Percentiles rank a stretch among this genome's conserved stretches.
Conservation (phyloP, 2,329 filamentous ascomycete genomes). For the Lojkania enalia region DNA sequence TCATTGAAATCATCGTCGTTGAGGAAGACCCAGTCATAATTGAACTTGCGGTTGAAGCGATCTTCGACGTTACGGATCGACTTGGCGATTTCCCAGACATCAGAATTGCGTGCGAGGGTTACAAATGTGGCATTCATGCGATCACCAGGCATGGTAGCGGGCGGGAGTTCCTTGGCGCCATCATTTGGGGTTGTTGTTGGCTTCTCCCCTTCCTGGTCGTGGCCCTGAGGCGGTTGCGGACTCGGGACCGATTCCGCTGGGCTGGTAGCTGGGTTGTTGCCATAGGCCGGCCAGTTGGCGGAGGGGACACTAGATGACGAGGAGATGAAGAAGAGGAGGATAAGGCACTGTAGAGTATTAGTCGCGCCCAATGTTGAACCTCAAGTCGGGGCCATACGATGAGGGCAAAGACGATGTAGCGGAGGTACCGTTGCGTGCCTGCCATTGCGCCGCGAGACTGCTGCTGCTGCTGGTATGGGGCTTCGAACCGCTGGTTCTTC, state of each 20-base stretch:
- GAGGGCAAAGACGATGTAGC: constrained; percentile 76
- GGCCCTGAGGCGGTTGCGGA: constrained; percentile 19
- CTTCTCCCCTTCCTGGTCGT: constrained; percentile 14
- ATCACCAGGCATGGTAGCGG: constrained; percentile 62
- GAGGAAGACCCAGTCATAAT: constrained; percentile 99
- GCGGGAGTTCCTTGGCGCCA: constrained; percentile 32
- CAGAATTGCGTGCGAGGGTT: constrained; percentile 87
- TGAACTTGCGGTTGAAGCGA: constrained; percentile 93
- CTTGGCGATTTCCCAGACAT: constrained; percentile 94
- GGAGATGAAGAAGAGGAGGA: constrained; percentile 82
- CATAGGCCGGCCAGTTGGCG: constrained; percentile 36
- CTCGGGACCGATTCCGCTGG: constrained; percentile 11
- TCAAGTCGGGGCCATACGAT: constrained; percentile 64
- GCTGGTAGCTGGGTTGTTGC: constrained; percentile 11
- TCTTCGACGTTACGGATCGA: constrained; percentile 97
- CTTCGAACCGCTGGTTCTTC: constrained; percentile 24
- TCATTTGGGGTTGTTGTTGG: constrained; percentile 41
- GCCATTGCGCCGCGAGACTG: constrained; percentile 63
- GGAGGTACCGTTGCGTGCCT: constrained; percentile 71
- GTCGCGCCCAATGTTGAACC: constrained; percentile 2
- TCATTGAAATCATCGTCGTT: constrained; percentile 95
- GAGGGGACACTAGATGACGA: constrained; percentile 56
- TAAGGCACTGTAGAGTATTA: constrained; percentile 56
- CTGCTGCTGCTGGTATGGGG: constrained; percentile 13
- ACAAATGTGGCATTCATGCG: constrained; percentile 98